A percentile compares a stretch with the other conserved stretches of the same genome.
Evolutionary conservation across 805 yeast genomes (phyloP).

Genomic region (Blastobotrys parvus): DNA sequence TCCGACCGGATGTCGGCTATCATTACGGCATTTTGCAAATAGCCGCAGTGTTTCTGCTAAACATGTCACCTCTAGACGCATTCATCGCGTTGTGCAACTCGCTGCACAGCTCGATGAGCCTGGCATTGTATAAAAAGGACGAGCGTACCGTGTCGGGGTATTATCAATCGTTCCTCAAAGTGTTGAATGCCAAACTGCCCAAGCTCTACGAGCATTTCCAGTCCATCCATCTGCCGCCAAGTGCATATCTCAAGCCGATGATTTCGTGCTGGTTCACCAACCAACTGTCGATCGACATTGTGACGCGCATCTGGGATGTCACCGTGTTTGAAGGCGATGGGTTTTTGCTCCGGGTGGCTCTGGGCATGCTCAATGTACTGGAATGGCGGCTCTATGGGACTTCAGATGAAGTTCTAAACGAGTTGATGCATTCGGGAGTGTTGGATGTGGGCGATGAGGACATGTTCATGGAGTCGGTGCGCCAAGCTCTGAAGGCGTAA

Average conservation of each 20-base stretch:
- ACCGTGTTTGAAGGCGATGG: conserved; percentile 55
- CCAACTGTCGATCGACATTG: conserved; percentile 38
- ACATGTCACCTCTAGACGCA: conserved; percentile 31
- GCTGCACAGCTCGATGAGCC: conserved; percentile 29
- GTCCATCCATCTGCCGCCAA: conserved; percentile 33
- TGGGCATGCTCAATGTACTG: conserved; percentile 44
- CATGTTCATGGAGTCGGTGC: neutral
- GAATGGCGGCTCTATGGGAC: conserved; percentile 47
- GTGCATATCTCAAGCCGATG: conserved; percentile 37
- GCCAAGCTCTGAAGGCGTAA: neutral
- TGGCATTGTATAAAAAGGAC: conserved; percentile 25
- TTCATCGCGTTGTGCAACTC: conserved; percentile 35
- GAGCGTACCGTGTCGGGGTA: conserved; percentile 31
- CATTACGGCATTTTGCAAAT: conserved; percentile 32
- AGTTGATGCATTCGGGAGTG: conserved; percentile 6
- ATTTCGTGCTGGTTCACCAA: conserved; percentile 38
- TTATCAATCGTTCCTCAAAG: conserved; percentile 39
- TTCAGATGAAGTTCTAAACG: conserved; percentile 36
- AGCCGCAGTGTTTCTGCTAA: conserved; percentile 35
- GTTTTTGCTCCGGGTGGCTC: conserved; percentile 41
- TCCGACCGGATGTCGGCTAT: conserved; percentile 13
- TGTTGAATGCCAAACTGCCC: conserved; percentile 38
- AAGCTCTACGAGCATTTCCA: conserved; percentile 44
- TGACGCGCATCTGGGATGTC: conserved; percentile 47
- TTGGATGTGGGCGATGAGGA: neutral